Percentiles rank a stretch among this genome's conserved stretches.
These are phyloP conservation scores for Lachnellula cervina DNA, from an alignment of 2,329 filamentous ascomycete species.

Conservation along the genomic window DNA sequence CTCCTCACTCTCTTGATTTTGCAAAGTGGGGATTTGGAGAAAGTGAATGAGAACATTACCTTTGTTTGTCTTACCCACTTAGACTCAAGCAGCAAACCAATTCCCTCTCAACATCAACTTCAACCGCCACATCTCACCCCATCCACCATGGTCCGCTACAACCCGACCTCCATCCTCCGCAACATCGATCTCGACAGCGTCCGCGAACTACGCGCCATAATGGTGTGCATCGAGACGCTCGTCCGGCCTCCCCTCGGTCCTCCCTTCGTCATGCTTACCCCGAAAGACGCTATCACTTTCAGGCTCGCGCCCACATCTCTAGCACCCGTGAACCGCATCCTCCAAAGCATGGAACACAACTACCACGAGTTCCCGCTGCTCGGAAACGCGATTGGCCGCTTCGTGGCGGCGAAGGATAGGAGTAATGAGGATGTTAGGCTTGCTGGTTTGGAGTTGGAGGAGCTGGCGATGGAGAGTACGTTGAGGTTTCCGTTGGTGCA, in stretches of 20 bases:
- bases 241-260: neutral
- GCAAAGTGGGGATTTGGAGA: too few species aligned
- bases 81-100: too few species aligned
- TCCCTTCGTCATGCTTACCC: neutral
- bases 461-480: constrained; percentile 2
- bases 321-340: neutral
- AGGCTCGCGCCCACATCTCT: neutral
- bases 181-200: neutral
- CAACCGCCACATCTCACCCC: neutral
- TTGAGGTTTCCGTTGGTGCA: neutral
- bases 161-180: neutral
- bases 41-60: too few species aligned
- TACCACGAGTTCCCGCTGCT: neutral
- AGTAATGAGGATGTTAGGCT: neutral
- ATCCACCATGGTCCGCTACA: neutral
- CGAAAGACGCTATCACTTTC: neutral
- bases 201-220: neutral
- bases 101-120: neutral
- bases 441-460: neutral
- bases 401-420: neutral
- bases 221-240: neutral
- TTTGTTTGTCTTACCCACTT: too few species aligned
- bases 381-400: neutral
- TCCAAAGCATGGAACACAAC: neutral
- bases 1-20: too few species aligned